Conservation (phyloP, 768 basidiomycete species). For the Calvatia gigantea region DNA sequence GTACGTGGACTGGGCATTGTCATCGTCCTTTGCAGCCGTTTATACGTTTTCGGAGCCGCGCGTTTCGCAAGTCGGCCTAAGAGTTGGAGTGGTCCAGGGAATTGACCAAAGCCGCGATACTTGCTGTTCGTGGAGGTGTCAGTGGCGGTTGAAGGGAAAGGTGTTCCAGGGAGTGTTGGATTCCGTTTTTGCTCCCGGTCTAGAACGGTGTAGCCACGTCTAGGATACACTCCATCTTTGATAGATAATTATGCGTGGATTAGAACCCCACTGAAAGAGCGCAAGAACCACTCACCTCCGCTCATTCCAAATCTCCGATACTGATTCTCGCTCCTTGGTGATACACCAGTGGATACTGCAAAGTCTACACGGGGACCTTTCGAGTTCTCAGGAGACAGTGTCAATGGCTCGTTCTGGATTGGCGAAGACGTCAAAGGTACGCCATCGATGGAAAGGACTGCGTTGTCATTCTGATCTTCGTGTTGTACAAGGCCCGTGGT, state of each 20-base stretch:
- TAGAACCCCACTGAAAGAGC: neutral
- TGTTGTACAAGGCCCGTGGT: neutral
- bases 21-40: conserved; percentile 42
- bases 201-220: conserved; percentile 31
- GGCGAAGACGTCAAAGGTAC: neutral
- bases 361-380: neutral
- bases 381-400: neutral
- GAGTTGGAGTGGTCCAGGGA: conserved; percentile 42
- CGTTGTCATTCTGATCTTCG: neutral
- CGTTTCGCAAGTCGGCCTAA: conserved; percentile 32
- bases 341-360: neutral
- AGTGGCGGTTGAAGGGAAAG: neutral
- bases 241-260: neutral
- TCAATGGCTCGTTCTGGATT: neutral
- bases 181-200: neutral
- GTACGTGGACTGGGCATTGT: conserved; percentile 50
- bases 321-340: neutral
- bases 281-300: neutral
- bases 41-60: conserved; percentile 42
- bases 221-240: conserved; percentile 10
- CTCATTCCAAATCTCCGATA: neutral
- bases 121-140: conserved; percentile 21
- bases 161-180: neutral
- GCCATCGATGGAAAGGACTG: neutral
- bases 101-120: conserved; percentile 42